Evolutionary conservation across 768 basidiomycete genomes (phyloP).

Genomic region (Leccinum uliginosum): DNA sequence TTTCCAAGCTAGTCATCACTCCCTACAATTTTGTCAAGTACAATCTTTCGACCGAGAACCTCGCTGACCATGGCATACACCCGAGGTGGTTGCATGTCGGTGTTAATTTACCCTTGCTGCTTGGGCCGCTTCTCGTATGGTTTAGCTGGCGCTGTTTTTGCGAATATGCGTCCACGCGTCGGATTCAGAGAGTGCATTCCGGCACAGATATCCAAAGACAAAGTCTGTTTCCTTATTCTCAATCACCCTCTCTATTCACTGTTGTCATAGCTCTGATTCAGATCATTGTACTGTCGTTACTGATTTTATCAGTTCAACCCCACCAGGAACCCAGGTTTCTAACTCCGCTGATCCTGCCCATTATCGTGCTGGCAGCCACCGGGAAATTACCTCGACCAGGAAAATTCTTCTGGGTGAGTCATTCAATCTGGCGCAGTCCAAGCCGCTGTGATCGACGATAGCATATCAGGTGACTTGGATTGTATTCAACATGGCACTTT

Average conservation of each 20-base stretch:
- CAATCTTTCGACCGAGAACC: slow-evolving; percentile 34
- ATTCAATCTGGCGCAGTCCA: neutral
- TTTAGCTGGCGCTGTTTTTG: slow-evolving; percentile 11
- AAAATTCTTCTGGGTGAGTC: slow-evolving; percentile 32
- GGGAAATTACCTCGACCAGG: slow-evolving; percentile 25
- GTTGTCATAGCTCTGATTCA: slow-evolving; percentile 26
- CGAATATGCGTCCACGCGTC: neutral
- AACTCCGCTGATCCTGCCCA: slow-evolving; percentile 32
- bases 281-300: slow-evolving; percentile 28
- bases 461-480: slow-evolving; percentile 26
- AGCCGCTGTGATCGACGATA: neutral
- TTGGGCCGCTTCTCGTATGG: slow-evolving; percentile 33
- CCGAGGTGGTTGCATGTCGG: slow-evolving; percentile 37
- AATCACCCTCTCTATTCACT: neutral
- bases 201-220: slow-evolving; percentile 13
- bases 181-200: slow-evolving; percentile 5
- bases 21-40: slow-evolving; percentile 38
- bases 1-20: slow-evolving; percentile 24
- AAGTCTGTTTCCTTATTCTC: slow-evolving; percentile 8
- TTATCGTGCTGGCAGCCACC: slow-evolving; percentile 28
- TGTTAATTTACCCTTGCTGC: slow-evolving; percentile 38
- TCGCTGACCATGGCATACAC: slow-evolving; percentile 37
- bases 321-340: slow-evolving; percentile 40
- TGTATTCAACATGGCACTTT: slow-evolving; percentile 25
- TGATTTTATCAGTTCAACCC: slow-evolving; percentile 31